Evolutionary conservation across 768 basidiomycete genomes (phyloP).

Genomic region (Bullera alba): DNA sequence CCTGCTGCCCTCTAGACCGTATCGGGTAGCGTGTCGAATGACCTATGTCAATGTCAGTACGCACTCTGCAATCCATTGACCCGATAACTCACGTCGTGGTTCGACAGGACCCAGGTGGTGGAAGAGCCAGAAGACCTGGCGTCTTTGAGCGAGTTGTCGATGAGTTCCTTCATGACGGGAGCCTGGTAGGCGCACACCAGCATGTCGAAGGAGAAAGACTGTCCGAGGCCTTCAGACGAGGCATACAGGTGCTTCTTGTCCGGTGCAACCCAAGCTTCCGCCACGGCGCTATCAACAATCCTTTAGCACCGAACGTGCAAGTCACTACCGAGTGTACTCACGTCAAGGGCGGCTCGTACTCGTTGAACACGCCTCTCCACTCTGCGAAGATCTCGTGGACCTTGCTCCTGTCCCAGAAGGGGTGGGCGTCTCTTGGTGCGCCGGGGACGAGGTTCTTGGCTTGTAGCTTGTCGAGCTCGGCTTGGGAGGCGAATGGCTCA

Average conservation of each 20-base stretch:
- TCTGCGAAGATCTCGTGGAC: conserved; percentile 13
- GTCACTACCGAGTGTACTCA: neutral
- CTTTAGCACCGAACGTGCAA: neutral
- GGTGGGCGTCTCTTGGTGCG: conserved; percentile 13
- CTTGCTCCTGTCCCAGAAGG: conserved; percentile 22
- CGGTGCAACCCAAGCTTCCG: conserved; percentile 34
- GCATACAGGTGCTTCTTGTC: conserved; percentile 31
- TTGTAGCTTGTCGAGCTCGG: conserved; percentile 12
- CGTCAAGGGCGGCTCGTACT: conserved; percentile 20
- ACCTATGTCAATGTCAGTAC: conserved; percentile 7
- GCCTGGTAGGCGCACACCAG: conserved; percentile 24
- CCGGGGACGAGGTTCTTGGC: conserved; percentile 17
- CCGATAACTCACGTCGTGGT: conserved; percentile 9
- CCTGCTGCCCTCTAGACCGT: conserved; percentile 19
- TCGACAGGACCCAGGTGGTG: conserved; percentile 37
- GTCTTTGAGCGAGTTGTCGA: conserved; percentile 14
- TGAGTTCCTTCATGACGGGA: conserved; percentile 16
- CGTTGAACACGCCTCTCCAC: conserved; percentile 22
- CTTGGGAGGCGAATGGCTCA: conserved; percentile 13
- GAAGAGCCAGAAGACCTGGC: conserved; percentile 9
- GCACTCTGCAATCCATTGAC: neutral
- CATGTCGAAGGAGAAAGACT: conserved; percentile 38
- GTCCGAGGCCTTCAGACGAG: conserved; percentile 28
- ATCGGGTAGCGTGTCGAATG: conserved; percentile 33
- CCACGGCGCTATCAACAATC: conserved; percentile 25